Evolutionary conservation across 305 asterid genomes (phyloP).

Genomic region (Striga hermonthica): DNA sequence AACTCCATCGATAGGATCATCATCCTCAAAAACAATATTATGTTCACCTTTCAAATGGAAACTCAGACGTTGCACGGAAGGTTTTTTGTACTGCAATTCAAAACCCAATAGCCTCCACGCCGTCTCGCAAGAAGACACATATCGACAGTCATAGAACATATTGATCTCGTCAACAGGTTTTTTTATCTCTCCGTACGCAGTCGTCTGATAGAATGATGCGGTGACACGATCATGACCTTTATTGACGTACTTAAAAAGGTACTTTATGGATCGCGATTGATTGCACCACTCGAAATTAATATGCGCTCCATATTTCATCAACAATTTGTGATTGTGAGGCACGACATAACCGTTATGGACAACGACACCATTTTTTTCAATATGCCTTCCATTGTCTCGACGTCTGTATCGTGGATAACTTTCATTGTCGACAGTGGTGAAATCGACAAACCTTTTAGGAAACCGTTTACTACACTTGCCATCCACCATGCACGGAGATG

Average conservation of each 20-base stretch:
- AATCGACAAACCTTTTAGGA: background rate
- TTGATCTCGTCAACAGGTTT: background rate
- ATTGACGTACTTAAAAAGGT: background rate
- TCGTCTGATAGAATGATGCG: background rate
- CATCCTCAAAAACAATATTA: background rate
- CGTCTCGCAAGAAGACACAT: no score
- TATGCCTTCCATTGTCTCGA: background rate
- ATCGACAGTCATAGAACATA: background rate
- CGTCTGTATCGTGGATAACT: background rate
- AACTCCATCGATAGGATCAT: background rate
- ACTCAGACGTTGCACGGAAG: no score
- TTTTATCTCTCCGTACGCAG: background rate
- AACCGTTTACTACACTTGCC: background rate
- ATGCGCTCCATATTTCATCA: background rate
- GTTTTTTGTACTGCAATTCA: no score
- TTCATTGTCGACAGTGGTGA: background rate
- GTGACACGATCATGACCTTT: background rate
- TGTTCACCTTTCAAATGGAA: background rate
- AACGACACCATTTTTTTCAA: background rate
- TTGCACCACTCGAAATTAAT: no score
- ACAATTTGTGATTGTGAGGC: background rate
- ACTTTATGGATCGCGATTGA: no score
- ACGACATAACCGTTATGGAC: background rate
- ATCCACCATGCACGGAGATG: background rate
- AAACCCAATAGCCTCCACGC: no score